These are phyloP conservation scores for Sanghuangporus sanghuang DNA, from an alignment of 1,284 basidiomycete species.

Conservation along the genomic window DNA sequence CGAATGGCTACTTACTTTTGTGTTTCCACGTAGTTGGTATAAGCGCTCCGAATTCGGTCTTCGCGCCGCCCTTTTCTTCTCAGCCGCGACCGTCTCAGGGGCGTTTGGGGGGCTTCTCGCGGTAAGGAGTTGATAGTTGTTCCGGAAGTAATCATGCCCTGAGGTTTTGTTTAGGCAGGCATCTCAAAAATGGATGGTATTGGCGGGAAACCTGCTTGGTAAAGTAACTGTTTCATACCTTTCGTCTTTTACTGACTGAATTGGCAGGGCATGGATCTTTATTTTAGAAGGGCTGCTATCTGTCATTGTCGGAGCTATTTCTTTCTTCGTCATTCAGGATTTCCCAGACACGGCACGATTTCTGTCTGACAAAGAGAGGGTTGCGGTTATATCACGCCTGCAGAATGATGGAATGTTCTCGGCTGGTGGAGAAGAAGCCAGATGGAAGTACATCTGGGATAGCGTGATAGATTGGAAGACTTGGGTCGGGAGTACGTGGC, in stretches of 20 bases:
- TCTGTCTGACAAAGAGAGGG: slow-evolving; percentile 31
- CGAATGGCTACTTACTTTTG: background rate
- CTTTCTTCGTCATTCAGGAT: slow-evolving; percentile 36
- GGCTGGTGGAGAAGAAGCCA: slow-evolving; percentile 62
- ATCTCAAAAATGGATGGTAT: slow-evolving; percentile 25
- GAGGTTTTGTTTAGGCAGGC: slow-evolving; percentile 9
- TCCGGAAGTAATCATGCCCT: background rate
- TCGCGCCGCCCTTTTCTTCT: slow-evolving; percentile 25
- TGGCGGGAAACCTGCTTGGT: slow-evolving; percentile 25
- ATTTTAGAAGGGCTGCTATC: slow-evolving; percentile 20
- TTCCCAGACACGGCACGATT: slow-evolving; percentile 38
- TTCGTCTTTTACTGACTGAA: background rate
- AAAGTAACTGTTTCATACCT: background rate
- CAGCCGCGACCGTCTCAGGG: slow-evolving; percentile 22
- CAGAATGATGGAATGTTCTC: slow-evolving; percentile 70
- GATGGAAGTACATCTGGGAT: slow-evolving; percentile 54
- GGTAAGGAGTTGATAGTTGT: background rate
- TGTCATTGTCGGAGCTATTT: slow-evolving; percentile 29
- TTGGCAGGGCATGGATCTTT: slow-evolving; percentile 26
- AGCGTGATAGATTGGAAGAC: slow-evolving; percentile 71
- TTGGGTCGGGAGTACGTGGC: slow-evolving; percentile 46
- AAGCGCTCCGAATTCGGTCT: slow-evolving; percentile 23
- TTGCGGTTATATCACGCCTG: slow-evolving; percentile 49
- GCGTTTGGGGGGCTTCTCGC: slow-evolving; percentile 20
- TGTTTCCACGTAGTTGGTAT: slow-evolving; percentile 18